These are phyloP conservation scores for Paxillus ammoniavirescens DNA, from an alignment of 768 basidiomycete species.

Conservation along the genomic window DNA sequence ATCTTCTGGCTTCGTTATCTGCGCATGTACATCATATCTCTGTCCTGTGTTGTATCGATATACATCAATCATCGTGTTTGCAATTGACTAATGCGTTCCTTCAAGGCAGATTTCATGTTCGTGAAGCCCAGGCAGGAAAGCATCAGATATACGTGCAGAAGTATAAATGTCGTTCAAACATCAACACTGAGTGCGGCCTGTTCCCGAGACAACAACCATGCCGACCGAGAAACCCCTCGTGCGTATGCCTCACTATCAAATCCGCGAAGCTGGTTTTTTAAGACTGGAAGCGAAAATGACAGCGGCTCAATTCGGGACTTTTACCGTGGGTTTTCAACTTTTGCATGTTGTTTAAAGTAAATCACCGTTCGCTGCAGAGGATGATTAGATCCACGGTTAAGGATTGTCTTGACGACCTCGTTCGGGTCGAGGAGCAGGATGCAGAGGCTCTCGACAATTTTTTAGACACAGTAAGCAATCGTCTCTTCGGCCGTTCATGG, in stretches of 20 bases:
- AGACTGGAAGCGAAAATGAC: not conserved
- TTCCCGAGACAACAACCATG: slow-evolving; percentile 1
- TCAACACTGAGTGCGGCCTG: not conserved
- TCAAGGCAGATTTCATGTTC: not conserved
- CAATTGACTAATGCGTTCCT: slow-evolving; percentile 1
- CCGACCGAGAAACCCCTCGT: not conserved
- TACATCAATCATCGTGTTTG: slow-evolving; percentile 1
- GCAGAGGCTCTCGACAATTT: slow-evolving; percentile 6
- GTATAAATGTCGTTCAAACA: not conserved
- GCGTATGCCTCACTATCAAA: slow-evolving; percentile 10
- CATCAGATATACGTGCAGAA: slow-evolving; percentile 4
- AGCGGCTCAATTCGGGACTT: not conserved
- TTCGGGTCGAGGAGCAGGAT: slow-evolving; percentile 11
- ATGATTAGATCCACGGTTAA: not conserved
- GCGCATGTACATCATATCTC: slow-evolving; percentile 11
- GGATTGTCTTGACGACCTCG: slow-evolving; percentile 1
- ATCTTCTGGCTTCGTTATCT: slow-evolving; percentile 5
- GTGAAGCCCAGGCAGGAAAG: slow-evolving; percentile 3
- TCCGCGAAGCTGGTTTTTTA: not conserved
- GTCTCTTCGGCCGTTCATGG: not conserved
- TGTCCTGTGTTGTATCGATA: slow-evolving; percentile 16
- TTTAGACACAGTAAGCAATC: slow-evolving; percentile 11
- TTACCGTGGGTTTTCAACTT: slow-evolving; percentile 11
- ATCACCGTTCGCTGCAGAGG: not conserved
- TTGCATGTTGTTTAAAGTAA: not conserved